A percentile compares a stretch with the other conserved stretches of the same genome.
Conservation (phyloP, 768 basidiomycete genomes). For the Phlebiopsis flavidoalba region DNA sequence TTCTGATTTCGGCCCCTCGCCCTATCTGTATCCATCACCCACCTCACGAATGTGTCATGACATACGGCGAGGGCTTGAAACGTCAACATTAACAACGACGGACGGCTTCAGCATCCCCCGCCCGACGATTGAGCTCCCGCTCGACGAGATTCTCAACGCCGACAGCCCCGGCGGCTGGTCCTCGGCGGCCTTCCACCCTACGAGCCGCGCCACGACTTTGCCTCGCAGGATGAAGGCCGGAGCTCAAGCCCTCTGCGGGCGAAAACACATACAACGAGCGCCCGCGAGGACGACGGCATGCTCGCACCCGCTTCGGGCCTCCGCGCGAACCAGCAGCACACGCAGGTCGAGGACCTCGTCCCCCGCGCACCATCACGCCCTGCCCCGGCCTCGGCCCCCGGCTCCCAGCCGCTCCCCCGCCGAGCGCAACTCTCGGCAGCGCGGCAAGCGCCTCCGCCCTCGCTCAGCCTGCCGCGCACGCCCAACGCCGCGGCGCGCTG, state of each 20-base stretch:
- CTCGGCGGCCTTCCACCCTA: slow-evolving; percentile 10
- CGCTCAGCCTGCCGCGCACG: slow-evolving; percentile 60
- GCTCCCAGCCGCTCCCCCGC: slow-evolving; percentile 33
- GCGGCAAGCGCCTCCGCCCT: slow-evolving; percentile 44
- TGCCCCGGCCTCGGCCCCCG: slow-evolving; percentile 53
- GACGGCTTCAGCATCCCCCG: slow-evolving; percentile 60
- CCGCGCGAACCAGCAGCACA: slow-evolving; percentile 30
- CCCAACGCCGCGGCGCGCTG: slow-evolving; percentile 44
- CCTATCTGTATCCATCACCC: slow-evolving; percentile 63
- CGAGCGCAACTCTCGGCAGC: slow-evolving; percentile 28
- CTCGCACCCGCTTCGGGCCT: slow-evolving; percentile 28
- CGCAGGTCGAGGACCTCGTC: slow-evolving; percentile 36
- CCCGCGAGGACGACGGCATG: slow-evolving; percentile 20
- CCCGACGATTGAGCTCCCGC: slow-evolving; percentile 80
- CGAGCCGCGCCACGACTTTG: slow-evolving; percentile 1
- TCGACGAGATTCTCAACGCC: slow-evolving; percentile 74
- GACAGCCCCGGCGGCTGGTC: slow-evolving; percentile 30
- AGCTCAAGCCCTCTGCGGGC: slow-evolving; percentile 24
- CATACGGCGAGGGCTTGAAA: slow-evolving; percentile 75
- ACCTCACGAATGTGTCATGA: slow-evolving; percentile 62
- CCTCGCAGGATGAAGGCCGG: slow-evolving; percentile 25
- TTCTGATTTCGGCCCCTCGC: slow-evolving; percentile 72
- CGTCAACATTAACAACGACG: slow-evolving; percentile 31
- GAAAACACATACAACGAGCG: slow-evolving; percentile 17
- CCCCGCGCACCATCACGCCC: slow-evolving; percentile 56